phyloP scores from a whole-genome alignment of 164 flowering plant species.

The Taxillus chinensis region DNA sequence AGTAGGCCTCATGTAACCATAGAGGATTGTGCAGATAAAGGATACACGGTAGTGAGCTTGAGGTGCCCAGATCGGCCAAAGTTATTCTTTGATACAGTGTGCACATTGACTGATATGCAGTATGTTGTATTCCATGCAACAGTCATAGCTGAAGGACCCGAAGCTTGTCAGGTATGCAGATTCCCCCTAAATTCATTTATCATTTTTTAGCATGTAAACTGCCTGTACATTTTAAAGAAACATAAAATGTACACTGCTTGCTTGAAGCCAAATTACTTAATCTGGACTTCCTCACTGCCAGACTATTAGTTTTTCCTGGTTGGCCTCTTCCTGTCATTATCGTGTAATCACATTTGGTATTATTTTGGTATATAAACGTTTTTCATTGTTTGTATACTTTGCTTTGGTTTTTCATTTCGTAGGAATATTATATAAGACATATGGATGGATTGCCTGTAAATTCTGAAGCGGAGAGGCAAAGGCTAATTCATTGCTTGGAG shows the following conservation, averaged over 20 bases:
- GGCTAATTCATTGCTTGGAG: constrained; percentile 52
- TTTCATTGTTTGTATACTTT: too few species aligned
- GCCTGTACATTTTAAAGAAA: background rate
- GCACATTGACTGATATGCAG: constrained; percentile 71
- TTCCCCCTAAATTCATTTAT: background rate
- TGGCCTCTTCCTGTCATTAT: background rate
- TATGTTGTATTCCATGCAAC: constrained; percentile 69
- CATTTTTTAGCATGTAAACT: background rate
- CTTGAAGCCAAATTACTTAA: too few species aligned
- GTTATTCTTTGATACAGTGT: constrained; percentile 66
- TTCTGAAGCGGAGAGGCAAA: constrained; percentile 42
- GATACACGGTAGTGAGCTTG: constrained; percentile 48
- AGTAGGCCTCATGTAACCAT: constrained; percentile 19
- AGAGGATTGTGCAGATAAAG: constrained; percentile 51
- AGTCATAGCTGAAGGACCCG: constrained; percentile 20
- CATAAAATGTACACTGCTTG: too few species aligned
- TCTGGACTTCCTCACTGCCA: too few species aligned
- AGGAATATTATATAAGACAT: constrained; percentile 72
- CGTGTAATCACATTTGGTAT: too few species aligned
- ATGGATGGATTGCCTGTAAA: constrained; percentile 39
- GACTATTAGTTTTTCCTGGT: background rate
- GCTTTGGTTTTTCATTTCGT: background rate
- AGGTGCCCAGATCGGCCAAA: constrained; percentile 43
- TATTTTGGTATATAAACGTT: too few species aligned
- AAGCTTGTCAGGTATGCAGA: constrained; percentile 48